Evolutionary conservation across 1,284 basidiomycete species (phyloP).

Genomic region (Neonothopanus nambi): DNA sequence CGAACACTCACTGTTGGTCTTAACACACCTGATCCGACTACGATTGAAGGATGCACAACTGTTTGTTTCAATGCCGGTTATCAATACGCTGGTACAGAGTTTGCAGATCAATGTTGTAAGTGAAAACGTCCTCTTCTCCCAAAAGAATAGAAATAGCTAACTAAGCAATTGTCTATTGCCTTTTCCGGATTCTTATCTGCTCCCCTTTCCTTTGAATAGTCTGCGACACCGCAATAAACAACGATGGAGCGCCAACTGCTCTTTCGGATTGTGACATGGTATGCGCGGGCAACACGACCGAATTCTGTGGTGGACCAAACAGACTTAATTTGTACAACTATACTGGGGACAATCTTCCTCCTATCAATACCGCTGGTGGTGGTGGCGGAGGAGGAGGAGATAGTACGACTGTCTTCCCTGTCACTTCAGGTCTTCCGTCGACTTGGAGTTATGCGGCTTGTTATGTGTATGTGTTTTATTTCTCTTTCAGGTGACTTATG

Average conservation of each 20-base stretch:
- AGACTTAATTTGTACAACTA: conserved; percentile 62
- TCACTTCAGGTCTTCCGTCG: conserved; percentile 45
- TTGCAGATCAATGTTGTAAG: conserved; percentile 46
- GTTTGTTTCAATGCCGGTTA: conserved; percentile 65
- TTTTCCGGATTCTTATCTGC: neutral
- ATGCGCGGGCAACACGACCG: conserved; percentile 23
- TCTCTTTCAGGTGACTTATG: neutral
- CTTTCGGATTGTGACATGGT: conserved; percentile 61
- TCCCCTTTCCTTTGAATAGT: too few relatives aligned
- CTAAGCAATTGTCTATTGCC: neutral
- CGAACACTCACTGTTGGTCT: conserved; percentile 50
- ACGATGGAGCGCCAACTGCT: conserved; percentile 46
- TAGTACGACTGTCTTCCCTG: conserved; percentile 43
- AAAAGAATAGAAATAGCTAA: neutral
- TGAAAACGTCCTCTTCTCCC: conserved; percentile 4
- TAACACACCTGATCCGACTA: conserved; percentile 44
- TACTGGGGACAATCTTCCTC: conserved; percentile 55
- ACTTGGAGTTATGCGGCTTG: conserved; percentile 55
- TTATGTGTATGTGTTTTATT: conserved; percentile 50
- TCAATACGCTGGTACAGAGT: conserved; percentile 31
- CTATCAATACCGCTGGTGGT: conserved; percentile 35
- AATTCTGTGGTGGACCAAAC: conserved; percentile 70
- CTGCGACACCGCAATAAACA: conserved; percentile 50
- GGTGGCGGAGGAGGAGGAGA: conserved; percentile 40
- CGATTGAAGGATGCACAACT: conserved; percentile 59